Conservation (phyloP, 2,329 filamentous ascomycete genomes). For the Rachicladosporium sp. region DNA sequence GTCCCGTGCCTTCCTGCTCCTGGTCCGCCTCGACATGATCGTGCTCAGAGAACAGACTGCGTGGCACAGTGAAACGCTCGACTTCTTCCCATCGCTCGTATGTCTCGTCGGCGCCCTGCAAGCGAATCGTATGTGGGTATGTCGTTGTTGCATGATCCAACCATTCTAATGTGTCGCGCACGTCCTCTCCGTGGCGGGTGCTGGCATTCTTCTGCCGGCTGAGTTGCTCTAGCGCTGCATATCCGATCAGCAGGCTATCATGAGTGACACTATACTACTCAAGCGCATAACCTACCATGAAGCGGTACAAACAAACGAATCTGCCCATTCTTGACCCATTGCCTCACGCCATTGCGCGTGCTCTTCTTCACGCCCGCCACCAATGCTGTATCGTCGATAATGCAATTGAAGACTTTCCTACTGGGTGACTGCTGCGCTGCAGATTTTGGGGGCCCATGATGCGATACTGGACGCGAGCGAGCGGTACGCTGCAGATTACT, state of each 20-base stretch:
- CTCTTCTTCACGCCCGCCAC: constrained; percentile 39
- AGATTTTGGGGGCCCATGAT: constrained; percentile 12
- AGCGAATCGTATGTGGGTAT: constrained; percentile 29
- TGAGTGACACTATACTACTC: too few species aligned
- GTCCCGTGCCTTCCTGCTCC: constrained; percentile 9
- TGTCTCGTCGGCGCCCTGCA: constrained; percentile 37
- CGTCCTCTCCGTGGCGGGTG: constrained; percentile 32
- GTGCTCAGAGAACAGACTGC: constrained; percentile 37
- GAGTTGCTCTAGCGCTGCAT: constrained; percentile 33
- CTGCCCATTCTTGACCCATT: constrained; percentile 38
- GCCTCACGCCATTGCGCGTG: constrained; percentile 39
- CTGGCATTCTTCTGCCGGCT: constrained; percentile 30
- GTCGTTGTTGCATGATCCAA: constrained; percentile 39
- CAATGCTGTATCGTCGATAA: constrained; percentile 40
- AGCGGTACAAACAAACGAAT: constrained; percentile 40
- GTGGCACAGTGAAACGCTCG: constrained; percentile 36
- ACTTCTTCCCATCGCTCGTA: constrained; percentile 38
- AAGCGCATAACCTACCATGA: constrained; percentile 28
- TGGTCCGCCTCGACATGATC: constrained; percentile 31
- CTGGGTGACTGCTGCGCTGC: constrained; percentile 9
- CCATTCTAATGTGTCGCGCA: constrained; percentile 38
- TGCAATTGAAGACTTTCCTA: constrained; percentile 42
- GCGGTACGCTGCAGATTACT: constrained; percentile 5
- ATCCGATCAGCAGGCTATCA: too few species aligned
- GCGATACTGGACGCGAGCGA: constrained; percentile 17